phyloP scores from a whole-genome alignment of 495 filamentous ascomycete genomes.

The Aspergillus kassunensis region DNA sequence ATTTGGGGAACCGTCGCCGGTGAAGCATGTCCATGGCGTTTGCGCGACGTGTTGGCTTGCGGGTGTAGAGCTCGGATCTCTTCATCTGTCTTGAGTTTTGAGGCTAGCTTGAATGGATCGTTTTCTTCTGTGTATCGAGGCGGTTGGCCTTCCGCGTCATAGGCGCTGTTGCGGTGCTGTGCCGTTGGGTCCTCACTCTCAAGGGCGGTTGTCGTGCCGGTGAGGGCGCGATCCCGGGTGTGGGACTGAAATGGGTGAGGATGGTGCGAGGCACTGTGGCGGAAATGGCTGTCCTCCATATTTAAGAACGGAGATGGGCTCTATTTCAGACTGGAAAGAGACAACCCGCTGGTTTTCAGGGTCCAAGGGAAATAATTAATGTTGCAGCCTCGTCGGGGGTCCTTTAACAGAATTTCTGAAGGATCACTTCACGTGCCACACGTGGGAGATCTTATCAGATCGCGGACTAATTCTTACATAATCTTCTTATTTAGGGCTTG shows the following conservation, averaged over 20 bases:
- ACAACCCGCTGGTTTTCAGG: background rate
- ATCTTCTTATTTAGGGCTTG: no score
- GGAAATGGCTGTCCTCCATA: constrained; percentile 38
- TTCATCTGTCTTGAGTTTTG: constrained; percentile 68
- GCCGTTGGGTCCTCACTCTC: constrained; percentile 30
- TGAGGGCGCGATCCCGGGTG: constrained; percentile 6
- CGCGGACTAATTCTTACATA: no score
- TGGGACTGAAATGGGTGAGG: constrained; percentile 17
- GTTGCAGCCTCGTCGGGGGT: background rate
- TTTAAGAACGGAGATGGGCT: background rate
- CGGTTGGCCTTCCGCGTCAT: constrained; percentile 66
- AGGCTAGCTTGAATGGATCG: constrained; percentile 81
- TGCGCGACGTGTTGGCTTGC: constrained; percentile 71
- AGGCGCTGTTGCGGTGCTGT: constrained; percentile 31
- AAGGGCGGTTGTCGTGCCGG: constrained; percentile 32
- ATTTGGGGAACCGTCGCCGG: constrained; percentile 7
- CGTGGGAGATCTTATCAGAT: no score
- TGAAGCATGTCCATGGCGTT: constrained; percentile 53
- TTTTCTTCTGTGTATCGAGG: constrained; percentile 56
- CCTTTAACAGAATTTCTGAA: background rate
- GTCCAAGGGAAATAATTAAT: background rate
- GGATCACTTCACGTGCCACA: no score
- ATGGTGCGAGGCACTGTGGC: constrained; percentile 38
- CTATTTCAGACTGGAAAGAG: background rate
- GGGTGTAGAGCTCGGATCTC: constrained; percentile 73